Conservation (phyloP, 2,329 filamentous ascomycete genomes). For the Pseudophaeomoniella oleicola region DNA sequence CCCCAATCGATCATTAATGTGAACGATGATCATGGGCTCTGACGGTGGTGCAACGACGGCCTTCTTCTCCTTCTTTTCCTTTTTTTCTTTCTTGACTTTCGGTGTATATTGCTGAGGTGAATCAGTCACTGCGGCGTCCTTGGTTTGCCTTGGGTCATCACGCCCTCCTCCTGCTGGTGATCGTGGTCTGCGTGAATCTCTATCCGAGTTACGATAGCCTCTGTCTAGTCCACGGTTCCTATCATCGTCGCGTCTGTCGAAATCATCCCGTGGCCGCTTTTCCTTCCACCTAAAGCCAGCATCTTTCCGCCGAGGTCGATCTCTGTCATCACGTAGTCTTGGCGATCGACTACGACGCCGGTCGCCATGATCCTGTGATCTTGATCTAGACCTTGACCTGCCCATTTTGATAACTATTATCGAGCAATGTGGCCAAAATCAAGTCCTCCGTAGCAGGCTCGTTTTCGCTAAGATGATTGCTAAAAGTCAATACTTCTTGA, state of each 20-base stretch:
- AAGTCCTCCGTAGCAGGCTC: too few species aligned
- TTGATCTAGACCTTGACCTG: constrained; percentile 4
- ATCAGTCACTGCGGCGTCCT: constrained; percentile 6
- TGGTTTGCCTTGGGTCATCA: constrained; percentile 4
- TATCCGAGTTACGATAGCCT: constrained; percentile 27
- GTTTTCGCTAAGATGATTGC: too few species aligned
- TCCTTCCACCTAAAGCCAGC: constrained; percentile 35
- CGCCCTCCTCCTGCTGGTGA: constrained; percentile 11
- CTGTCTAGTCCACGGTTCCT: constrained; percentile 35
- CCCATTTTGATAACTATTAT: background rate
- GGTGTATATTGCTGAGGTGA: constrained; percentile 13
- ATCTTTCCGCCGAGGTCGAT: constrained; percentile 24
- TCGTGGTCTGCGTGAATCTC: constrained; percentile 19
- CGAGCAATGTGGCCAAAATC: background rate
- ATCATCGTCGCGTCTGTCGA: constrained; percentile 11
- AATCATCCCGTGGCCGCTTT: constrained; percentile 31
- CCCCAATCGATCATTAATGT: constrained; percentile 87
- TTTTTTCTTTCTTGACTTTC: constrained; percentile 25
- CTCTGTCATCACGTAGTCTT: constrained; percentile 17
- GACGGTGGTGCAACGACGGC: constrained; percentile 21
- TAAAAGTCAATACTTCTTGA: too few species aligned
- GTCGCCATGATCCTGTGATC: constrained; percentile 16
- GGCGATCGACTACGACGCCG: constrained; percentile 30
- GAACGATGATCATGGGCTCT: constrained; percentile 84
- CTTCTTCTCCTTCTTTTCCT: constrained; percentile 23